These are phyloP conservation scores for Ophiostoma perfectum DNA, from an alignment of 2,329 filamentous ascomycete species.

Conservation along the genomic window DNA sequence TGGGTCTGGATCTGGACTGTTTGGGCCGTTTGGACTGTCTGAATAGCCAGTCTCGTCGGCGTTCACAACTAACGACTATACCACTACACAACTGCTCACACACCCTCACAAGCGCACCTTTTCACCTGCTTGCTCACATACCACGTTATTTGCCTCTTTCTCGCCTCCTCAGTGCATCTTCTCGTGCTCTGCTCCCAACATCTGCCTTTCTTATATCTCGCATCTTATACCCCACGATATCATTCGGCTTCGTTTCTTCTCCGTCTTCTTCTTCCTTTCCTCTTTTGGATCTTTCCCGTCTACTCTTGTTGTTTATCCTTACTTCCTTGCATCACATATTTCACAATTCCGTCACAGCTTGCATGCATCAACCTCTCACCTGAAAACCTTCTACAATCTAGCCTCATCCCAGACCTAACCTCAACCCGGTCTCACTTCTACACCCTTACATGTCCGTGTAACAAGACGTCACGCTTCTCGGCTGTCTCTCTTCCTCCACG, in stretches of 20 bases:
- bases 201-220: slow-evolving; percentile 9
- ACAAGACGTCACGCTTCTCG: slow-evolving; percentile 10
- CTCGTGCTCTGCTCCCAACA: not conserved
- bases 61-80: not conserved
- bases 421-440: slow-evolving; percentile 4
- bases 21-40: not conserved
- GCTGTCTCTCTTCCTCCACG: not conserved
- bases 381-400: not conserved
- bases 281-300: slow-evolving; percentile 1
- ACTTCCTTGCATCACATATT: too few species aligned
- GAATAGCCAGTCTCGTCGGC: not conserved
- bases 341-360: too few species aligned
- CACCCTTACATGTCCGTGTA: not conserved
- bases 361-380: not conserved
- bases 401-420: not conserved
- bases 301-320: not conserved
- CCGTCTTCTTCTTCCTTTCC: slow-evolving; percentile 10
- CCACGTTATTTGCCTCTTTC: slow-evolving; percentile 7
- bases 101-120: not conserved
- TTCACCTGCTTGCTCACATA: not conserved
- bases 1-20: not conserved
- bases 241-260: not conserved
- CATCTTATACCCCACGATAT: slow-evolving; percentile 14
- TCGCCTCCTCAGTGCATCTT: not conserved
- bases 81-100: not conserved